Percentiles rank a stretch among this genome's conserved stretches.
These are phyloP conservation scores for Micromonas pusilla DNA, from an alignment of 139 green algal genomes.

Conservation along the genomic window DNA sequence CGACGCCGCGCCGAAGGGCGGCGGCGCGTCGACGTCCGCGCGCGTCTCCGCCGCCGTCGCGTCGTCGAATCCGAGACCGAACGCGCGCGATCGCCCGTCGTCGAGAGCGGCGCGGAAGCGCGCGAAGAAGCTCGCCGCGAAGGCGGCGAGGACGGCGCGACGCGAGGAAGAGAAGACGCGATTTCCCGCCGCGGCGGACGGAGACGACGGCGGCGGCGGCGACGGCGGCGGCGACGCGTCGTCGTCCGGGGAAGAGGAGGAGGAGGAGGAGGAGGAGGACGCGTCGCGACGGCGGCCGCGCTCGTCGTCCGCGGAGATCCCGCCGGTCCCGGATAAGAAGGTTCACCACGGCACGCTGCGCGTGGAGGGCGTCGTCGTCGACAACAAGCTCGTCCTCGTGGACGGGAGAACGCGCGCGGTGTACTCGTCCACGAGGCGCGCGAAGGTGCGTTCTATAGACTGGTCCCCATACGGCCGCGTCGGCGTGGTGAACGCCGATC, in stretches of 20 bases:
- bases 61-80: no score
- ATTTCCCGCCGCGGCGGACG: background rate
- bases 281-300: background rate
- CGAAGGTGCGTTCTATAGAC: no score
- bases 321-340: background rate
- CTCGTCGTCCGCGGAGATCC: background rate
- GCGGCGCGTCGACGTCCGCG: no score
- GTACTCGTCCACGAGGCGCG: slow-evolving; percentile 20
- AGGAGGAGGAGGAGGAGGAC: no score
- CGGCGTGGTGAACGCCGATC: no score
- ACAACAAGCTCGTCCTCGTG: slow-evolving; percentile 20
- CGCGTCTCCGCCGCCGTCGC: background rate
- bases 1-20: background rate
- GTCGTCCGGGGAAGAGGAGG: background rate
- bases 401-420: slow-evolving; percentile 15
- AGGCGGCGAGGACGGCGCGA: background rate
- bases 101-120: background rate
- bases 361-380: slow-evolving; percentile 30
- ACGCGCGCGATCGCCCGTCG: no score
- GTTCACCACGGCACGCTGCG: background rate
- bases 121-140: background rate
- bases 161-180: background rate
- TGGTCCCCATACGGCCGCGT: no score
- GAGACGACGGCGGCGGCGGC: background rate
- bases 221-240: background rate